Conservation (phyloP, 2,329 filamentous ascomycete species). For the Pseudogymnoascus sp. region DNA sequence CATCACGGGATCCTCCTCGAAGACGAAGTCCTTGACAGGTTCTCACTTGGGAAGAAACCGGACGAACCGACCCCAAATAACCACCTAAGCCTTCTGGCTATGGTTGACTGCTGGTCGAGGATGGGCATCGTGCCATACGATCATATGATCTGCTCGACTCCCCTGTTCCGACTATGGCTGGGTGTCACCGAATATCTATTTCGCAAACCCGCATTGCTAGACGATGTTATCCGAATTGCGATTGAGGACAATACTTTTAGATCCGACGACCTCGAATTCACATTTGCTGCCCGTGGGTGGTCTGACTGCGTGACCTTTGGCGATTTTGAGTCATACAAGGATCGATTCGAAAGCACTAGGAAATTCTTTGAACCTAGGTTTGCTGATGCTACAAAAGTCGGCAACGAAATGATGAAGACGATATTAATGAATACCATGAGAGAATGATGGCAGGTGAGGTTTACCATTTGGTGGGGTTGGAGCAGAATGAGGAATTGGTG, state of each 20-base stretch:
- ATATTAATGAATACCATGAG: slow-evolving; percentile 71
- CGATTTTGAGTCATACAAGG: slow-evolving; percentile 86
- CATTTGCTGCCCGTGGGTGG: slow-evolving; percentile 93
- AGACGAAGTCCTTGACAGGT: slow-evolving; percentile 79
- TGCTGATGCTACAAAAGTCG: slow-evolving; percentile 75
- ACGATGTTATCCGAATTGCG: slow-evolving; percentile 78
- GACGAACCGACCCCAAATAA: slow-evolving; percentile 68
- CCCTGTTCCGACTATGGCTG: slow-evolving; percentile 91
- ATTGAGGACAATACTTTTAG: slow-evolving; percentile 86
- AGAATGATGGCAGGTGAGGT: neutral
- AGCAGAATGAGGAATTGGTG: neutral
- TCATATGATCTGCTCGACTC: slow-evolving; percentile 99
- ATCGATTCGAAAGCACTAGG: slow-evolving; percentile 86
- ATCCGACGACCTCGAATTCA: slow-evolving; percentile 95
- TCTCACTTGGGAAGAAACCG: slow-evolving; percentile 66
- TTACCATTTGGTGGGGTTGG: neutral
- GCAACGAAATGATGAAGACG: slow-evolving; percentile 95
- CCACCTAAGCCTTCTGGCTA: slow-evolving; percentile 85
- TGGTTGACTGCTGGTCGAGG: slow-evolving; percentile 97
- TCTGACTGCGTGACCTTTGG: slow-evolving; percentile 86
- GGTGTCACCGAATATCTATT: slow-evolving; percentile 97
- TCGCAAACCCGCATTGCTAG: slow-evolving; percentile 69
- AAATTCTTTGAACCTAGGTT: slow-evolving; percentile 87
- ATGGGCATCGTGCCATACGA: slow-evolving; percentile 93
- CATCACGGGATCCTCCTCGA: slow-evolving; percentile 63